Evolutionary conservation across 768 basidiomycete species (phyloP).

Genomic region (Leccinellum luteum): DNA sequence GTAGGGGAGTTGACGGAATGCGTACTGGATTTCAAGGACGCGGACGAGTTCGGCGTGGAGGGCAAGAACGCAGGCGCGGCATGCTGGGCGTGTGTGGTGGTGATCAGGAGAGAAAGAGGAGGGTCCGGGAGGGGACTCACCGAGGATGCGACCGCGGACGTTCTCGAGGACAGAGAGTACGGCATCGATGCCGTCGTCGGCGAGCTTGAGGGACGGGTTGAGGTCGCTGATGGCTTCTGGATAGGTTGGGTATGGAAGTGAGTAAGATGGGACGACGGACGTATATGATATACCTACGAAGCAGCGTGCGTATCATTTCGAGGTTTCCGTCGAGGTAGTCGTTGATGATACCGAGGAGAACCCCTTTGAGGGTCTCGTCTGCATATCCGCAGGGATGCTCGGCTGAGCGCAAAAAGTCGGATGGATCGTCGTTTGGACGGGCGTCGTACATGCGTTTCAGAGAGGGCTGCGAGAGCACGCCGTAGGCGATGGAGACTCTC

Average conservation of each 20-base stretch:
- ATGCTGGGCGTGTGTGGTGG: slow-evolving; percentile 41
- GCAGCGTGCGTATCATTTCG: slow-evolving; percentile 74
- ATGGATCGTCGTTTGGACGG: slow-evolving; percentile 39
- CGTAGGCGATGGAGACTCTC: slow-evolving; percentile 80
- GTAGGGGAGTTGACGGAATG: slow-evolving; percentile 72
- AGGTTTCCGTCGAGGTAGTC: slow-evolving; percentile 86
- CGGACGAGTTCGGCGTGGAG: slow-evolving; percentile 71
- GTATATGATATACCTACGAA: slow-evolving; percentile 47
- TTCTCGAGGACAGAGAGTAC: slow-evolving; percentile 67
- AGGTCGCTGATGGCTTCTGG: slow-evolving; percentile 75
- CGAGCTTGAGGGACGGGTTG: slow-evolving; percentile 72
- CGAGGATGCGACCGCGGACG: slow-evolving; percentile 72
- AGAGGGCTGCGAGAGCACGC: slow-evolving; percentile 72
- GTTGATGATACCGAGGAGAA: slow-evolving; percentile 70
- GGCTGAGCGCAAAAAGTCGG: slow-evolving; percentile 53
- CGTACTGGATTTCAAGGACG: slow-evolving; percentile 78
- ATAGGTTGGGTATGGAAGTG: not conserved
- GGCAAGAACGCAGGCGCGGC: slow-evolving; percentile 72
- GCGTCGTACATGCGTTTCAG: slow-evolving; percentile 68
- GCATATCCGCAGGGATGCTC: slow-evolving; percentile 50
- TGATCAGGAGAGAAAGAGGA: not conserved
- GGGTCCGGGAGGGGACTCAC: slow-evolving; percentile 38
- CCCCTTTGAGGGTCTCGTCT: slow-evolving; percentile 77
- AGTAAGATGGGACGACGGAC: not conserved
- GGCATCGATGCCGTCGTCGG: slow-evolving; percentile 75